These are phyloP conservation scores for Goffeauzyma gilvescens DNA, from an alignment of 768 basidiomycete genomes.

Conservation along the genomic window DNA sequence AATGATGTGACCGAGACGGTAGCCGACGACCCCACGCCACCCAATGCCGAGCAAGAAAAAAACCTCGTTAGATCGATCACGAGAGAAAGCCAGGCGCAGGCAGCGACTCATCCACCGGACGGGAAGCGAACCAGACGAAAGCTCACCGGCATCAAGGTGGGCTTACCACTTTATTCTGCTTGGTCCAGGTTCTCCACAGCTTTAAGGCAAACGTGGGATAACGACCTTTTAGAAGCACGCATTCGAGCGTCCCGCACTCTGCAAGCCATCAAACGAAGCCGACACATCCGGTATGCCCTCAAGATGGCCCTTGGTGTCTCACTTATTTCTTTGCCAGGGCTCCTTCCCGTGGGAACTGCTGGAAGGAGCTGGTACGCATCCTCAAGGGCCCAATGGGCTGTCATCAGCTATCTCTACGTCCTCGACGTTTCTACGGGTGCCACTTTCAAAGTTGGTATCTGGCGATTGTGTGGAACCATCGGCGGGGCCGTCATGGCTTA, in stretches of 20 bases:
- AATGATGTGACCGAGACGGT: neutral
- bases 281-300: slow-evolving; percentile 22
- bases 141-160: too few species aligned
- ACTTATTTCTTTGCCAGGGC: slow-evolving; percentile 27
- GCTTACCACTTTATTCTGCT: slow-evolving; percentile 1
- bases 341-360: slow-evolving; percentile 14
- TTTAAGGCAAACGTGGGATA: neutral
- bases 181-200: neutral
- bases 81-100: neutral
- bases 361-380: slow-evolving; percentile 23
- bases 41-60: neutral
- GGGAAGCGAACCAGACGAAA: too few species aligned
- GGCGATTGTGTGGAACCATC: slow-evolving; percentile 27
- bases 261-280: slow-evolving; percentile 18
- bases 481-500: slow-evolving; percentile 25
- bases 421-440: slow-evolving; percentile 30
- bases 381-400: slow-evolving; percentile 25
- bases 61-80: neutral
- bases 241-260: slow-evolving; percentile 16
- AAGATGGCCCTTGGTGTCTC: slow-evolving; percentile 24
- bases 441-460: slow-evolving; percentile 26
- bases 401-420: slow-evolving; percentile 29
- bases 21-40: neutral
- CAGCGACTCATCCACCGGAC: neutral
- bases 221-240: neutral